Percentiles rank a stretch among this genome's conserved stretches.
Conservation (phyloP, 1,284 basidiomycete species). For the Cronartium quercuum region DNA sequence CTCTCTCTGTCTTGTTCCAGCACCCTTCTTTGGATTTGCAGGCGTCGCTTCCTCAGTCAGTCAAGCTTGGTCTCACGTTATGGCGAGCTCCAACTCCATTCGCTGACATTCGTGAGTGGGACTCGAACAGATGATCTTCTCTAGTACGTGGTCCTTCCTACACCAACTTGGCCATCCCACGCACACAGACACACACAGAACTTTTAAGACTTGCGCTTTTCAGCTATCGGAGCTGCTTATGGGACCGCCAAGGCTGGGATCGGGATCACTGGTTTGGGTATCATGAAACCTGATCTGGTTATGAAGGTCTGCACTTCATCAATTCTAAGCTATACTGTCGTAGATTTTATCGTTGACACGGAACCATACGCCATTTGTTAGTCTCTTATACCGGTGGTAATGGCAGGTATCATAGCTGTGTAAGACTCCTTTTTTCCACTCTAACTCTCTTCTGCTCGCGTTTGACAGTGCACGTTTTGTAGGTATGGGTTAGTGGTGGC, state of each 20-base stretch:
- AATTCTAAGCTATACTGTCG: not conserved
- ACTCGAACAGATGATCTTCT: slow-evolving; percentile 35
- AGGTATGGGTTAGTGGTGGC: slow-evolving; percentile 50
- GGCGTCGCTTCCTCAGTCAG: slow-evolving; percentile 38
- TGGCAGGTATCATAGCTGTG: slow-evolving; percentile 93
- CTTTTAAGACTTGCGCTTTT: not conserved
- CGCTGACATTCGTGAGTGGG: not conserved
- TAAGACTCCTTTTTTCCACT: slow-evolving; percentile 16
- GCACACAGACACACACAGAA: no score
- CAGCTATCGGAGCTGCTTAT: slow-evolving; percentile 83
- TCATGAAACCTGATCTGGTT: slow-evolving; percentile 90
- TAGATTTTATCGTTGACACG: not conserved
- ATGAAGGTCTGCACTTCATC: slow-evolving; percentile 67
- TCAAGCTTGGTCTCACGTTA: not conserved
- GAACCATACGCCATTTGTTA: slow-evolving; percentile 47
- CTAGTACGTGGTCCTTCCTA: slow-evolving; percentile 29
- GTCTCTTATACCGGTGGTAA: slow-evolving; percentile 93
- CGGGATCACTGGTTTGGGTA: slow-evolving; percentile 90
- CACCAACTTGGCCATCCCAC: no score
- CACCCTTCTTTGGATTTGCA: slow-evolving; percentile 38
- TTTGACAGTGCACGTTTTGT: not conserved
- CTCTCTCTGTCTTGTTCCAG: not conserved
- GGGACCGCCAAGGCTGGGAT: slow-evolving; percentile 97
- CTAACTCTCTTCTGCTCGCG: not conserved
- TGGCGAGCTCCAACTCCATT: not conserved